Evolutionary conservation across 2,329 filamentous ascomycete species (phyloP).

Genomic region (Ascochyta fabae): DNA sequence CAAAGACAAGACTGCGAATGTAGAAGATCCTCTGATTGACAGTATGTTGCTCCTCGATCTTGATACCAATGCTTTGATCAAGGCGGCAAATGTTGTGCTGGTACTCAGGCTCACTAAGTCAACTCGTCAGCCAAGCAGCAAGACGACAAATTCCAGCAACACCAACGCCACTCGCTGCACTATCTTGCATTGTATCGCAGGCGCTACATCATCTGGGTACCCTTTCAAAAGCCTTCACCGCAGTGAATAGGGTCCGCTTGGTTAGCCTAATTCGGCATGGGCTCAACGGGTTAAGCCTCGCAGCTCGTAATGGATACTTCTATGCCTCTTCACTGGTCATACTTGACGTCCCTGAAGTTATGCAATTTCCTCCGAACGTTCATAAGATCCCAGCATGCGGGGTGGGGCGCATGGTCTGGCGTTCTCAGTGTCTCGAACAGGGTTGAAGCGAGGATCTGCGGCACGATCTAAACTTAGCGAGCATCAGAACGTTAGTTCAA

Average conservation of each 20-base stretch:
- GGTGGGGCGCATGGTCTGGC: constrained; percentile 29
- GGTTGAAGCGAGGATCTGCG: constrained; percentile 39
- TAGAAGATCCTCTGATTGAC: not conserved
- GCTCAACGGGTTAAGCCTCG: not conserved
- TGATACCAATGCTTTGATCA: not conserved
- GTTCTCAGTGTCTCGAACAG: constrained; percentile 32
- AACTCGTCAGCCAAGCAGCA: constrained; percentile 6
- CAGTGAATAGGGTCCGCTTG: not conserved
- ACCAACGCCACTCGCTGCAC: not conserved
- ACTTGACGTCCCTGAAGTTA: constrained; percentile 18
- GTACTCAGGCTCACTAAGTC: not conserved
- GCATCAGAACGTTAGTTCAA: constrained; percentile 39
- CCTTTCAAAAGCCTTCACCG: not conserved
- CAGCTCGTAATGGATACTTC: constrained; percentile 6
- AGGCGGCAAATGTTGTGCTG: not conserved
- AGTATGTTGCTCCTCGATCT: not conserved
- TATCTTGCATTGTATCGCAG: constrained; percentile 7
- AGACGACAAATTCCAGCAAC: constrained; percentile 4
- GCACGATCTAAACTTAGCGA: constrained; percentile 36
- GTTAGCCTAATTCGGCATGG: not conserved
- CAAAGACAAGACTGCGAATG: not conserved
- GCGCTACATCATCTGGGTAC: not conserved
- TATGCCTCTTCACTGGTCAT: constrained; percentile 18
- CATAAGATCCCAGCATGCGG: constrained; percentile 16
- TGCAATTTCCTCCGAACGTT: constrained; percentile 12